Percentiles rank a stretch among this genome's conserved stretches.
phyloP scores from a whole-genome alignment of 2,329 filamentous ascomycete species.

The Ceratocystis eucalypticola region DNA sequence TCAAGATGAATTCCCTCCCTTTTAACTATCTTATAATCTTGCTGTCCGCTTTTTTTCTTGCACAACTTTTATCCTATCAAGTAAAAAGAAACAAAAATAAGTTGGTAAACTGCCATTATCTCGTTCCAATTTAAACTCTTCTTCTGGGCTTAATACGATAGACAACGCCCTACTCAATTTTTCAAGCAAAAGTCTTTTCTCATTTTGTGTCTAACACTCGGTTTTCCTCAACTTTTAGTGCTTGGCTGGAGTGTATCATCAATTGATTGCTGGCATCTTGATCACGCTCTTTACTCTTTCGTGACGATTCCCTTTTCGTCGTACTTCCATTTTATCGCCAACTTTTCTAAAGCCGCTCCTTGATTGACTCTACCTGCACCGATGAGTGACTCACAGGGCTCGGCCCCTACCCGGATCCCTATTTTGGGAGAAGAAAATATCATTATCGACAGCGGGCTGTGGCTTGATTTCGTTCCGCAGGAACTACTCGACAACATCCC shows the following conservation, averaged over 20 bases:
- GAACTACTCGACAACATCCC: conserved; percentile 66
- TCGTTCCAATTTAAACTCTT: background rate
- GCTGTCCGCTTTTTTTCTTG: background rate
- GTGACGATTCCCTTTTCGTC: background rate
- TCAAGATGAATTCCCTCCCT: background rate
- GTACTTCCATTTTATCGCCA: background rate
- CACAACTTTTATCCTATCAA: background rate
- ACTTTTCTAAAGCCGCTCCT: background rate
- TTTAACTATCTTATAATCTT: background rate
- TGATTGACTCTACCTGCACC: background rate
- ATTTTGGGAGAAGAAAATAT: conserved; percentile 87
- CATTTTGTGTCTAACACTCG: background rate
- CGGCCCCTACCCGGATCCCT: conserved; percentile 32
- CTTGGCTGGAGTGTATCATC: background rate
- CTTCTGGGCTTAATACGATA: background rate
- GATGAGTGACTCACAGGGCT: conserved; percentile 8
- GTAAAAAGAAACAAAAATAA: background rate
- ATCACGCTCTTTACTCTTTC: background rate
- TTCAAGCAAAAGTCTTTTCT: background rate
- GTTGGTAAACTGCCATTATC: background rate
- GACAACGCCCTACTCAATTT: background rate
- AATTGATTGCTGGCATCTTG: background rate
- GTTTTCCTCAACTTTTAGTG: background rate
- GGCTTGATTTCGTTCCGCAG: conserved; percentile 64
- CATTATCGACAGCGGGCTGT: conserved; percentile 80